Conservation (phyloP, 345 rosid genomes). For the Moricandia arvensis region DNA sequence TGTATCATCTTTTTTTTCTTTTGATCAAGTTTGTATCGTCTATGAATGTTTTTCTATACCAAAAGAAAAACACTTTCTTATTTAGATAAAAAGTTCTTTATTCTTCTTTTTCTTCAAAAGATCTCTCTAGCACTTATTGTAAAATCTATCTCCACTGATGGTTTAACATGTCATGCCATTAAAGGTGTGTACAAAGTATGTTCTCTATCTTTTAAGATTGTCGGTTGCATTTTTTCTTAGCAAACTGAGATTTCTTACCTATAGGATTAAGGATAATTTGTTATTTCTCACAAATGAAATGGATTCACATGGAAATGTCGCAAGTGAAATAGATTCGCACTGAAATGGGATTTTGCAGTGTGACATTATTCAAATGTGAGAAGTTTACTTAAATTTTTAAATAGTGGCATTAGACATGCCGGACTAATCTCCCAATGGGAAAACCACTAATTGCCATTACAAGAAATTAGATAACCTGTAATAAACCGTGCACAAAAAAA, state of each 20-base stretch:
- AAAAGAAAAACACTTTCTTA: neutral
- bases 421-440: neutral
- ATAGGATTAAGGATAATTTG: too few relatives aligned
- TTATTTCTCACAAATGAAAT: neutral
- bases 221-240: neutral
- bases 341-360: neutral
- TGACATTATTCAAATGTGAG: neutral
- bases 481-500: too few relatives aligned
- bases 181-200: constrained; percentile 17
- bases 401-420: neutral
- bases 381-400: neutral
- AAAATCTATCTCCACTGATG: constrained; percentile 4
- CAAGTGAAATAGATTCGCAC: neutral
- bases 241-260: neutral
- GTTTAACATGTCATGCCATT: constrained; percentile 20
- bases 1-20: too few relatives aligned
- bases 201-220: neutral
- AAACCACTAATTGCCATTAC: too few relatives aligned
- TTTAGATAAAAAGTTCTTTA: neutral
- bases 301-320: neutral
- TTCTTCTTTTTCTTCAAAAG: neutral
- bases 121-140: neutral
- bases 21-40: too few relatives aligned
- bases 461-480: too few relatives aligned
- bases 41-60: neutral